A percentile compares a stretch with the other conserved stretches of the same genome.
Evolutionary conservation across 2,329 filamentous ascomycete genomes (phyloP).

Genomic region (Neospermospora avenae): DNA sequence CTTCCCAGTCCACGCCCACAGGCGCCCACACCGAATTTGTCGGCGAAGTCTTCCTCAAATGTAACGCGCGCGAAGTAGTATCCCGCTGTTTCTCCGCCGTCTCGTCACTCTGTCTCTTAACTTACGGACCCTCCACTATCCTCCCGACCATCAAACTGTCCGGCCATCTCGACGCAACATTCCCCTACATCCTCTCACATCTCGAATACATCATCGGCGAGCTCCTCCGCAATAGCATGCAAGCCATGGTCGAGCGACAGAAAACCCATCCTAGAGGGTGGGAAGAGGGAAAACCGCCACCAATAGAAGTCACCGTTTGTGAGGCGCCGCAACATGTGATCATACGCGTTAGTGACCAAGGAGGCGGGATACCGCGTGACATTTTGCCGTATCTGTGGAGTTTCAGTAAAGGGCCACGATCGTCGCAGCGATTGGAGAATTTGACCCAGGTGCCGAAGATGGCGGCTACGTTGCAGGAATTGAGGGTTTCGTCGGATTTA

Average conservation of each 20-base stretch:
- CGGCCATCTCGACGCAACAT: slow-evolving; percentile 84
- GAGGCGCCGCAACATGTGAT: slow-evolving; percentile 94
- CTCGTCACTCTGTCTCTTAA: slow-evolving; percentile 67
- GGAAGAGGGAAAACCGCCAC: slow-evolving; percentile 53
- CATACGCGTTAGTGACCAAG: slow-evolving; percentile 91
- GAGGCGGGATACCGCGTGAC: slow-evolving; percentile 83
- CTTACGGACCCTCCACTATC: slow-evolving; percentile 66
- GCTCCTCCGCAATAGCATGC: slow-evolving; percentile 89
- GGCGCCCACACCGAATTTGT: slow-evolving; percentile 69
- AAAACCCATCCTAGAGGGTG: slow-evolving; percentile 36
- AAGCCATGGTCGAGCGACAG: slow-evolving; percentile 80
- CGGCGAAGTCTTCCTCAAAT: slow-evolving; percentile 91
- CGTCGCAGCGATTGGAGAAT: slow-evolving; percentile 75
- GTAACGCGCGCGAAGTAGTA: slow-evolving; percentile 86
- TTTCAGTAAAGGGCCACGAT: slow-evolving; percentile 88
- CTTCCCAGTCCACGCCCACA: slow-evolving; percentile 49
- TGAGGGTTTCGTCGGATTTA: slow-evolving; percentile 45
- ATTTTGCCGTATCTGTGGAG: slow-evolving; percentile 92
- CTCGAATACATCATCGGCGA: slow-evolving; percentile 97
- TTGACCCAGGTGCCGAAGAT: slow-evolving; percentile 83
- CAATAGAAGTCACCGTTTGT: slow-evolving; percentile 92
- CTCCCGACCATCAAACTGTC: slow-evolving; percentile 80
- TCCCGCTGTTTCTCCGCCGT: slow-evolving; percentile 77
- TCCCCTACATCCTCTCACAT: slow-evolving; percentile 94
- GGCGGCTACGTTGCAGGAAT: slow-evolving; percentile 89